Percentiles rank a stretch among this genome's conserved stretches.
These are phyloP conservation scores for Orychophragmus violaceus DNA, from an alignment of 345 rosid genomes.

Conservation along the genomic window DNA sequence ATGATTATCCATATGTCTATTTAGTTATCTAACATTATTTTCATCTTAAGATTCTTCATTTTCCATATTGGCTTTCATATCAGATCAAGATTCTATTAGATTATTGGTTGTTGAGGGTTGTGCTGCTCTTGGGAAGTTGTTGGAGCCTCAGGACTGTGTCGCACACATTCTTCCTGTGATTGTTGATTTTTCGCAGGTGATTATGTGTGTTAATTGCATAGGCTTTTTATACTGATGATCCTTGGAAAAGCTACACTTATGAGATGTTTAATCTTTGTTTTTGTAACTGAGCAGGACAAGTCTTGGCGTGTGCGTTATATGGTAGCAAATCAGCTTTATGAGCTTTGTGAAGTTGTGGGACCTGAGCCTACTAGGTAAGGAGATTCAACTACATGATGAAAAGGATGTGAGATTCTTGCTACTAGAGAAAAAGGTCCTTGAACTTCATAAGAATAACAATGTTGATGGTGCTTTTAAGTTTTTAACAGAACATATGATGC, in stretches of 20 bases:
- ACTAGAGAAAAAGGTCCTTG: constrained; percentile 49
- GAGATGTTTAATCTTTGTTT: constrained; percentile 22
- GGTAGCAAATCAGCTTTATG: constrained; percentile 94
- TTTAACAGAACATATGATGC: constrained; percentile 41
- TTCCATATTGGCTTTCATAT: too few relatives aligned
- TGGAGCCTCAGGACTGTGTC: constrained; percentile 69
- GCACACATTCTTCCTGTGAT: constrained; percentile 64
- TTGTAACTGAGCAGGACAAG: constrained; percentile 55
- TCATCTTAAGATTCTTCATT: background rate
- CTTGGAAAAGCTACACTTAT: background rate
- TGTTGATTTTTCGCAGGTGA: constrained; percentile 75
- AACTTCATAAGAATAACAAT: constrained; percentile 19
- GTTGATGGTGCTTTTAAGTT: constrained; percentile 38
- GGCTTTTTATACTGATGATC: background rate
- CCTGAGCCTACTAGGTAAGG: constrained; percentile 79
- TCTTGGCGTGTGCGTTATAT: constrained; percentile 98
- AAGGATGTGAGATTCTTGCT: constrained; percentile 36
- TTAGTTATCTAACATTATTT: background rate
- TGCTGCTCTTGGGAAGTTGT: too few relatives aligned
- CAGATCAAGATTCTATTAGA: too few relatives aligned
- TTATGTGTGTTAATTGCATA: background rate
- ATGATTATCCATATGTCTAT: background rate
- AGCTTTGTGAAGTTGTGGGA: constrained; percentile 92
- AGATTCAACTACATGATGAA: constrained; percentile 31
- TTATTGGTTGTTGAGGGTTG: too few relatives aligned